A percentile compares a stretch with the other conserved stretches of the same genome.
phyloP scores from a whole-genome alignment of 2,329 filamentous ascomycete species.

The Colletotrichum ledebouriae region DNA sequence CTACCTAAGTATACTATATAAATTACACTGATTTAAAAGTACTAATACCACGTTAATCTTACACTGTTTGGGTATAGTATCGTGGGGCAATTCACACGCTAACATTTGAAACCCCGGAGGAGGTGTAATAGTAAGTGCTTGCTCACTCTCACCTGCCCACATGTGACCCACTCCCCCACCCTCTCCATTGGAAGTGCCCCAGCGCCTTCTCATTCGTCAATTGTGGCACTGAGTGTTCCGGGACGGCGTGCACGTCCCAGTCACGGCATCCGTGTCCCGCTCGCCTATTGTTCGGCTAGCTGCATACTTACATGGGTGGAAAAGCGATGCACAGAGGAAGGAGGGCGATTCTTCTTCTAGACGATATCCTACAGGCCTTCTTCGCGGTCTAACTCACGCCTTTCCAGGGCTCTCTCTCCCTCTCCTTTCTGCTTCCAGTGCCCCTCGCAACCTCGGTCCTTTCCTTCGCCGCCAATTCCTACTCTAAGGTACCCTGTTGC shows the following conservation, averaged over 20 bases:
- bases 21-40: no score
- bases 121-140: no score
- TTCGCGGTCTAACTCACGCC: neutral
- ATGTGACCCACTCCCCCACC: constrained; percentile 9
- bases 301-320: constrained; percentile 21
- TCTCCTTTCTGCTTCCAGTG: neutral
- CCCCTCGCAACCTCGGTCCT: neutral
- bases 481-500: neutral
- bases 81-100: no score
- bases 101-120: no score
- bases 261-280: constrained; percentile 29
- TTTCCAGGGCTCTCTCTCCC: neutral
- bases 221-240: constrained; percentile 5
- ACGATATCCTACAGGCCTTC: neutral
- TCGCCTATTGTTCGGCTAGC: constrained; percentile 36
- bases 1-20: no score
- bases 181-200: constrained; percentile 10
- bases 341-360: no score
- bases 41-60: no score
- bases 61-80: no score
- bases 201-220: constrained; percentile 3
- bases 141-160: no score
- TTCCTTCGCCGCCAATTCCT: neutral
- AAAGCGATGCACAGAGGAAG: neutral
- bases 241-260: constrained; percentile 5